phyloP scores from a whole-genome alignment of 2,329 filamentous ascomycete genomes.

The Kalmusia sp. region DNA sequence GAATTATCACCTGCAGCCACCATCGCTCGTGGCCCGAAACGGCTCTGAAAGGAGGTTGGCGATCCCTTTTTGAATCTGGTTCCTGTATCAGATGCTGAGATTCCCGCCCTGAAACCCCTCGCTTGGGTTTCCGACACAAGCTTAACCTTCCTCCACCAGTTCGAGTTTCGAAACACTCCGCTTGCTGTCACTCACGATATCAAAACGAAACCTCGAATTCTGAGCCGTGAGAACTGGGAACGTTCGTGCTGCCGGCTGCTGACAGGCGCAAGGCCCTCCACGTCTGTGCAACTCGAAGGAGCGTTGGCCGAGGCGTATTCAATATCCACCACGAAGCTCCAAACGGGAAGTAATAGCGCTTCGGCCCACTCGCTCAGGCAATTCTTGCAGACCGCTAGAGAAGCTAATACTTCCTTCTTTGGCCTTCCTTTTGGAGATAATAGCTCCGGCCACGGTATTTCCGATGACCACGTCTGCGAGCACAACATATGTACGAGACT shows the following conservation, averaged over 20 bases:
- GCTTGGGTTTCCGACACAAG: constrained; percentile 20
- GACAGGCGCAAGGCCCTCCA: constrained; percentile 1
- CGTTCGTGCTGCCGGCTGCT: constrained; percentile 11
- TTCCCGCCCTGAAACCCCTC: constrained; percentile 19
- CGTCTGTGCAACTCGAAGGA: neutral
- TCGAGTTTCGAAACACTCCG: constrained; percentile 25
- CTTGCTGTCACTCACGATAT: constrained; percentile 6
- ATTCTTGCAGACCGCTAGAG: constrained; percentile 31
- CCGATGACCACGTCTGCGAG: too few species aligned
- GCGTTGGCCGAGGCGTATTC: constrained; percentile 4
- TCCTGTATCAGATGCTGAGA: constrained; percentile 29
- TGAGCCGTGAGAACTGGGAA: constrained; percentile 16
- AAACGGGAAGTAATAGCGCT: constrained; percentile 30
- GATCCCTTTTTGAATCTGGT: constrained; percentile 14
- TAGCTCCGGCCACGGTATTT: constrained; percentile 10
- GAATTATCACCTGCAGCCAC: constrained; percentile 2
- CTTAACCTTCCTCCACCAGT: constrained; percentile 1
- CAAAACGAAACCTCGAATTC: constrained; percentile 17
- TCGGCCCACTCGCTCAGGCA: constrained; percentile 14
- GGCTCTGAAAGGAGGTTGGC: constrained; percentile 2
- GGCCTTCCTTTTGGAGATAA: constrained; percentile 22
- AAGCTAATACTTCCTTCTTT: constrained; percentile 30
- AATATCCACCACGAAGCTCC: constrained; percentile 8
- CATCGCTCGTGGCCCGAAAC: neutral
- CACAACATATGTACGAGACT: too few species aligned